These are phyloP conservation scores for Penicillium hesseltinei DNA, from an alignment of 2,329 filamentous ascomycete genomes.

Conservation along the genomic window DNA sequence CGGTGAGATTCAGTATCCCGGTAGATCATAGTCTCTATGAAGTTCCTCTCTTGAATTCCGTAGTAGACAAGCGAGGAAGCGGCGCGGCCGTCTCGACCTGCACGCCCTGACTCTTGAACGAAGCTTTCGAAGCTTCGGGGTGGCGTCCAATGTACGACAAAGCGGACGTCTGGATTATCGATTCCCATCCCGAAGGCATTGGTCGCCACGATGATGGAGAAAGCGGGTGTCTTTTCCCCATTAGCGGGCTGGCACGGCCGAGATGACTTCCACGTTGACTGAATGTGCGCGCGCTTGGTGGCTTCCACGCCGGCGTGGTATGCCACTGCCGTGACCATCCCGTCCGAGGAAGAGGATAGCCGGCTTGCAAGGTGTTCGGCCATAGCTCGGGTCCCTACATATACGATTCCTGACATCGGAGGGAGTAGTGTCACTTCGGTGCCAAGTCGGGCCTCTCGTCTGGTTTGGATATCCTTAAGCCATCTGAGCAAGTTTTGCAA, in stretches of 20 bases:
- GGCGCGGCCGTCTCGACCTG: slow-evolving; percentile 84
- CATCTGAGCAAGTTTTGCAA: slow-evolving; percentile 75
- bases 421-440: slow-evolving; percentile 21
- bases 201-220: slow-evolving; percentile 90
- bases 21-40: slow-evolving; percentile 51
- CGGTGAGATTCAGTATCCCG: slow-evolving; percentile 35
- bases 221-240: slow-evolving; percentile 54
- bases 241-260: slow-evolving; percentile 7
- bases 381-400: slow-evolving; percentile 43
- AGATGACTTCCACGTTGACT: slow-evolving; percentile 42
- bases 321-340: slow-evolving; percentile 43
- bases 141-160: slow-evolving; percentile 91
- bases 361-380: slow-evolving; percentile 42
- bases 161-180: slow-evolving; percentile 90
- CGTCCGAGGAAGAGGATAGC: slow-evolving; percentile 28
- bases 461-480: slow-evolving; percentile 69
- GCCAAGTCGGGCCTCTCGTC: slow-evolving; percentile 58
- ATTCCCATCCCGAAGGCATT: slow-evolving; percentile 98
- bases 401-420: slow-evolving; percentile 49
- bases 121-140: slow-evolving; percentile 95
- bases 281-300: slow-evolving; percentile 64
- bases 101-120: slow-evolving; percentile 91
- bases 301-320: slow-evolving; percentile 65
- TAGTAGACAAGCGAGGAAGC: slow-evolving; percentile 89
- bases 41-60: slow-evolving; percentile 78